Base-by-base conservation (phyloP, 1,284 basidiomycete genomes). In the Uromyces viciae-fabae region DNA sequence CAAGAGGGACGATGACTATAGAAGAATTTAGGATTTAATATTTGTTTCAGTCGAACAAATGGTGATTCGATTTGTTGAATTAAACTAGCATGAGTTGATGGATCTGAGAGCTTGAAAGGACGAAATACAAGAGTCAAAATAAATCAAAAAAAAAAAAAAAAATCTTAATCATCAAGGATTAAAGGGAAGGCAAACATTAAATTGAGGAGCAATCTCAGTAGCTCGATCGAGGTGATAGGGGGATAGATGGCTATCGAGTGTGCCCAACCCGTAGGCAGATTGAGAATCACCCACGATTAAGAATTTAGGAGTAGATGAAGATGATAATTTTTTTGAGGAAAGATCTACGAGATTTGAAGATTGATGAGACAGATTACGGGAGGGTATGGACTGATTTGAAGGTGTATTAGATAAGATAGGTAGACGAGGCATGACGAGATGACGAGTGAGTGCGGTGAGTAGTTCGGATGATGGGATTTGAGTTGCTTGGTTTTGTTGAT, bases 401-500 rank as follows among this genome's bases (percentile, higher is more conserved):
- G 36, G 42, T 31, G 68, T 43, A n/a, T n/a, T n/a, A 28, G 64
- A 68, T 52, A 71, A 15, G 19, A 81, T 74, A 3, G 78, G 78
- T 15, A 81, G 46, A 52, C 69, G 68, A 40, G 78, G 78, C 78
- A 81, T 81, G 69, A 81, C 71, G 31, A 81, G 78, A 66, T 81
- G 78, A n/a, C 52, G 49, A 2, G 69, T 72, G 46, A 72, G 17
- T 3, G 69, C 69, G 46, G 28, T 38, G 15, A 72, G 33, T 1
- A 72, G 46, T 31, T 72, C 69, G 46, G 69, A 22, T 46, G 46
- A 46, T 72, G 31, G 49, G 69, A 36, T 46, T n/a, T n/a, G n/a
- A n/a, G 46, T 11, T 49, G 46, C 11, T 49, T 49, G 69, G 46
- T 43, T 36, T 11, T 7, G 38, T 19, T 43, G 68, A 11, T 49